Percentiles rank a stretch among this genome's conserved stretches.
phyloP scores from a whole-genome alignment of 2,329 filamentous ascomycete species.

The Cephalotrichum gorgonifer region DNA sequence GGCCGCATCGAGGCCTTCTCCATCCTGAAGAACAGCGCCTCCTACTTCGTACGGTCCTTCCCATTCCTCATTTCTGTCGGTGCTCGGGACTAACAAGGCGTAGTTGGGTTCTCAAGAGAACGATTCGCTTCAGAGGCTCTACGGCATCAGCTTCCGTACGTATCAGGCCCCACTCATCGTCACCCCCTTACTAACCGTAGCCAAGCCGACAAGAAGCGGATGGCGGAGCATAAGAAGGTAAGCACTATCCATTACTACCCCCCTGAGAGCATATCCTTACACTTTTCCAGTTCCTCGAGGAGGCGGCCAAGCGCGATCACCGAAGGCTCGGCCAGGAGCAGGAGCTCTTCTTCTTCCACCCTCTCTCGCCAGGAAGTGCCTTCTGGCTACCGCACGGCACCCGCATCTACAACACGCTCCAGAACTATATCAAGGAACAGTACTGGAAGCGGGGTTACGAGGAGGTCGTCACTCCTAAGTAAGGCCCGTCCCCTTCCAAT shows the following conservation, averaged over 20 bases:
- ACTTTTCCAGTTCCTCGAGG: conserved; percentile 59
- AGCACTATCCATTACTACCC: not conserved
- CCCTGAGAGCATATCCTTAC: not conserved
- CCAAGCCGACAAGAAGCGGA: conserved; percentile 74
- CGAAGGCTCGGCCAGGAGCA: conserved; percentile 89
- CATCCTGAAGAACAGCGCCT: conserved; percentile 68
- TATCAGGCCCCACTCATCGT: not conserved
- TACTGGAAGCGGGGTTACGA: conserved; percentile 92
- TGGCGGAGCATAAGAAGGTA: conserved; percentile 76
- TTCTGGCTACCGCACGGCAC: conserved; percentile 92
- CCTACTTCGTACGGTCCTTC: conserved; percentile 49
- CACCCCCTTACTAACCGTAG: conserved; percentile 2
- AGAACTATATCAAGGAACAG: conserved; percentile 70
- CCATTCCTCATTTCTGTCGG: not conserved
- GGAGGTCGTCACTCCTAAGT: conserved; percentile 81
- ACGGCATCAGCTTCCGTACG: conserved; percentile 73
- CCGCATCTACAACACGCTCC: conserved; percentile 84
- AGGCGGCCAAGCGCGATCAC: conserved; percentile 96
- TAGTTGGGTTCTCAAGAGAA: conserved; percentile 85
- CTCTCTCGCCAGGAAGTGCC: conserved; percentile 81
- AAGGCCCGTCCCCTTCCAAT: not conserved
- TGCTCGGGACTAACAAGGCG: not conserved
- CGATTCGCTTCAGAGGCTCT: conserved; percentile 91
- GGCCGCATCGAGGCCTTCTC: conserved; percentile 90
- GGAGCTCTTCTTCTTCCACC: conserved; percentile 95